Base-by-base conservation (phyloP, 208 protist species). In the Wallacemonas rigidus region DNA sequence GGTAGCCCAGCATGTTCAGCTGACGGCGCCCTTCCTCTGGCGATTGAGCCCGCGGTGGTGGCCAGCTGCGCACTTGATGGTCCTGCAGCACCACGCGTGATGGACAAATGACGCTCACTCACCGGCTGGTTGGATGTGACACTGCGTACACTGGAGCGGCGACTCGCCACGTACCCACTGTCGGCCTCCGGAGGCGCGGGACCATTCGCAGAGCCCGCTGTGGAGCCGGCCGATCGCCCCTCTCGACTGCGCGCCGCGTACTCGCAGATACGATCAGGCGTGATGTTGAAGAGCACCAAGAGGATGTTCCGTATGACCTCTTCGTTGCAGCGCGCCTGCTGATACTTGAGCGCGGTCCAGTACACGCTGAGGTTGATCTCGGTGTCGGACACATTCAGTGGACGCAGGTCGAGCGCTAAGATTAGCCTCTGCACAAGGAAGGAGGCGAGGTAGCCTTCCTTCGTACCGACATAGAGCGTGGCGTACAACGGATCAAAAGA, bases 391-490 rank as follows among this genome's bases (percentile, higher is more conserved):
- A 88, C 55, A 17, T 51, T 70, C 67, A 89, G 77, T 58, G 86
- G 86, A 3, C 75, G 69, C 44, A 94, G 82, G 69, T 92, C 84
- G 35, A 88, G 80, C 1, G 89, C 89, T 2, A 79, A 50, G 12
- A 94, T 60, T 17, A 94, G 72, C 50, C 83, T 86, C n/a, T 84
- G 89, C 8, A 94, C 56, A 9, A 91, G 74, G 65, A 90, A 94
- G 11, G 86, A 90, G 53, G 83, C 70, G 45, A 94, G 41, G 67
- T 78, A 91, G 14, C 89, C 89, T 54, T 92, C 82, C 38, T 71
- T 73, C n/a, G 89, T 92, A 17, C 89, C 89, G 15, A 92, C 77
- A 55, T 94, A 94, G 5, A 94, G 53, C 39, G 82, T 80, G 62
- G 76, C 80, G 75, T 83, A 79, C 38, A 77, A 56, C 2, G 81